phyloP scores from a whole-genome alignment of 2,329 filamentous ascomycete genomes.

The Pseudomassariella vexata region DNA sequence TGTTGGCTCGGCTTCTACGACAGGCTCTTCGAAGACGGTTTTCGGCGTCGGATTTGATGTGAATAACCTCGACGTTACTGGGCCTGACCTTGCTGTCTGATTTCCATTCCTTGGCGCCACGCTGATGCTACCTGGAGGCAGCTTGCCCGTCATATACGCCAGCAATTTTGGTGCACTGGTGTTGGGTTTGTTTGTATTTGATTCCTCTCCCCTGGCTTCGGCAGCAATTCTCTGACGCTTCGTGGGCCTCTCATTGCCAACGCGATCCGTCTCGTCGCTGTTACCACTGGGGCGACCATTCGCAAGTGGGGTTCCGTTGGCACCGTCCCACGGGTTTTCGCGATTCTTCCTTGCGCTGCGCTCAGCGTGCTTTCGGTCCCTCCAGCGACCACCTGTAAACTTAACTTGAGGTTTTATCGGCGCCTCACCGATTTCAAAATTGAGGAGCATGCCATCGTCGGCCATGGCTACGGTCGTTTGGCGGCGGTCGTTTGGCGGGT shows the following conservation, averaged over 20 bases:
- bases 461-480: too few species aligned
- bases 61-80: slow-evolving; percentile 84
- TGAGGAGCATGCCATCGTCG: slow-evolving; percentile 91
- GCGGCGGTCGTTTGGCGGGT: too few species aligned
- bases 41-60: slow-evolving; percentile 77
- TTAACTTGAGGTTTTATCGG: slow-evolving; percentile 56
- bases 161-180: too few species aligned
- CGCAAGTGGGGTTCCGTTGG: slow-evolving; percentile 23
- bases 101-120: slow-evolving; percentile 14
- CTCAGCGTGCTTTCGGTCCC: slow-evolving; percentile 77
- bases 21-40: slow-evolving; percentile 49
- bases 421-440: slow-evolving; percentile 73
- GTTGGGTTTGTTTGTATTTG: slow-evolving; percentile 13
- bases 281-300: slow-evolving; percentile 15
- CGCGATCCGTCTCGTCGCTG: slow-evolving; percentile 12
- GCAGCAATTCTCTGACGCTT: slow-evolving; percentile 40
- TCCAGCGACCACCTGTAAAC: slow-evolving; percentile 91
- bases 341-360: slow-evolving; percentile 41
- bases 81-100: slow-evolving; percentile 17
- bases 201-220: slow-evolving; percentile 7
- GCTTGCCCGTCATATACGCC: slow-evolving; percentile 28
- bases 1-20: slow-evolving; percentile 46
- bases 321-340: slow-evolving; percentile 19
- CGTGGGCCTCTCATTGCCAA: slow-evolving; percentile 25
- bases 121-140: slow-evolving; percentile 27